Evolutionary conservation across 192 early-diverging fungal genomes (phyloP).

Genomic region (Umbelopsis vinacea): DNA sequence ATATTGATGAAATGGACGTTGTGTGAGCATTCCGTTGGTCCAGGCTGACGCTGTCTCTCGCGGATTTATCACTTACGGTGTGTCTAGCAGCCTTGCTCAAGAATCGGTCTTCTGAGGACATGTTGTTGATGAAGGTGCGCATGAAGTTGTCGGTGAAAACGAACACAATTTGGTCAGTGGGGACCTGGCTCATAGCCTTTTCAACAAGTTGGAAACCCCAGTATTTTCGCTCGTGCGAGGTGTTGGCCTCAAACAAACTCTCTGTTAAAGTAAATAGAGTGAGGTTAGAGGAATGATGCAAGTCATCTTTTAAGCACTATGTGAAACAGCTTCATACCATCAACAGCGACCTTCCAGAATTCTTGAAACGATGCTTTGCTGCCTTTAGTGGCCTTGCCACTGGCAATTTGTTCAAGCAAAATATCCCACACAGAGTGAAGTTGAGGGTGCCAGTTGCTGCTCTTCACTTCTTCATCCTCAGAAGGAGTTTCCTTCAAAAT

Average conservation of each 20-base stretch:
- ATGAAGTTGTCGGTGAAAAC: slow-evolving; percentile 86
- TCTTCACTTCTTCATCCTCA: slow-evolving; percentile 46
- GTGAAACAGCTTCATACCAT: slow-evolving; percentile 51
- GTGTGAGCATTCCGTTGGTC: not conserved
- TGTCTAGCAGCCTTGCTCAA: slow-evolving; percentile 81
- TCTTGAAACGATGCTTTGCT: slow-evolving; percentile 63
- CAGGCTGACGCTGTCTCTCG: not conserved
- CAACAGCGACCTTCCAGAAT: slow-evolving; percentile 83
- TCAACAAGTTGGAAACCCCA: slow-evolving; percentile 89
- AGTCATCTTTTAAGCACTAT: not conserved
- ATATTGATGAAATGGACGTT: not conserved
- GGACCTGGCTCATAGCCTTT: slow-evolving; percentile 59
- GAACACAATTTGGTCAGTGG: slow-evolving; percentile 62
- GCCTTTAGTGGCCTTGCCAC: slow-evolving; percentile 19
- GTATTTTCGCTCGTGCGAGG: slow-evolving; percentile 84
- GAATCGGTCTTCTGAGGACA: slow-evolving; percentile 72
- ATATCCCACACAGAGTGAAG: slow-evolving; percentile 83
- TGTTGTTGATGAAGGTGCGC: slow-evolving; percentile 85
- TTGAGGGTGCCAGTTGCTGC: slow-evolving; percentile 66
- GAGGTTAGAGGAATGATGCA: not conserved
- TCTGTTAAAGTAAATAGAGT: slow-evolving; percentile 42
- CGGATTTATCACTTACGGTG: slow-evolving; percentile 49
- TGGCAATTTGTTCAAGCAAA: slow-evolving; percentile 49
- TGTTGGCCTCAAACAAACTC: slow-evolving; percentile 71
- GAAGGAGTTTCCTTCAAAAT: slow-evolving; percentile 39